Conservation (phyloP, 2,329 filamentous ascomycete species). For the Cladosporium sphaerospermum region DNA sequence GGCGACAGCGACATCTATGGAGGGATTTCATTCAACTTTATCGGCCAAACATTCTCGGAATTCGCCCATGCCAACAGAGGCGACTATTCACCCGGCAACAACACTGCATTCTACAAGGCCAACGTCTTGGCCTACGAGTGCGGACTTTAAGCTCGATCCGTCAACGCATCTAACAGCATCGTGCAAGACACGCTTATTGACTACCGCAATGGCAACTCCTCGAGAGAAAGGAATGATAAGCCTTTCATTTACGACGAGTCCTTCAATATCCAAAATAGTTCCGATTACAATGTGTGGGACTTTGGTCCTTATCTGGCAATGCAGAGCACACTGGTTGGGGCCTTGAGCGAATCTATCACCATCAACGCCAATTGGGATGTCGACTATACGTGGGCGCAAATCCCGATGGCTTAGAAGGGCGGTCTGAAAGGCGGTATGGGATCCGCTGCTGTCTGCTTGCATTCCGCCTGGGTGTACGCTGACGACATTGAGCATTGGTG, state of each 20-base stretch:
- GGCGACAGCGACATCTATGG: background rate
- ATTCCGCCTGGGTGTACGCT: slow-evolving; percentile 1
- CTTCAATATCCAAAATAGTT: slow-evolving; percentile 1
- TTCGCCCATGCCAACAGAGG: background rate
- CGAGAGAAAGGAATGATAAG: background rate
- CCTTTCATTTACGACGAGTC: background rate
- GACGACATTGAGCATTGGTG: slow-evolving; percentile 7
- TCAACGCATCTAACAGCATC: slow-evolving; percentile 5
- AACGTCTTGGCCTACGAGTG: slow-evolving; percentile 5
- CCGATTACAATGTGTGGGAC: background rate
- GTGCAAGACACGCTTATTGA: background rate
- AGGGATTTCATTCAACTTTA: slow-evolving; percentile 3
- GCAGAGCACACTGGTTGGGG: background rate
- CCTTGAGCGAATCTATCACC: background rate
- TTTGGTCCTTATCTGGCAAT: background rate
- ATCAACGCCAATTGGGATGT: background rate
- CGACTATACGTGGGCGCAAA: background rate
- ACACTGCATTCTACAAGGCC: background rate
- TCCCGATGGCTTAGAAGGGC: background rate
- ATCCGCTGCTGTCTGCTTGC: slow-evolving; percentile 1
- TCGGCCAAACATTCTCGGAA: background rate
- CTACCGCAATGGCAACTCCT: background rate
- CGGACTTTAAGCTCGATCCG: slow-evolving; percentile 3
- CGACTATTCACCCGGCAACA: background rate
- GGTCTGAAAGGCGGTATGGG: background rate